Percentiles rank a stretch among this genome's conserved stretches.
phyloP scores from a whole-genome alignment of 2,329 filamentous ascomycete genomes.

The Tolypocladium nubicola region DNA sequence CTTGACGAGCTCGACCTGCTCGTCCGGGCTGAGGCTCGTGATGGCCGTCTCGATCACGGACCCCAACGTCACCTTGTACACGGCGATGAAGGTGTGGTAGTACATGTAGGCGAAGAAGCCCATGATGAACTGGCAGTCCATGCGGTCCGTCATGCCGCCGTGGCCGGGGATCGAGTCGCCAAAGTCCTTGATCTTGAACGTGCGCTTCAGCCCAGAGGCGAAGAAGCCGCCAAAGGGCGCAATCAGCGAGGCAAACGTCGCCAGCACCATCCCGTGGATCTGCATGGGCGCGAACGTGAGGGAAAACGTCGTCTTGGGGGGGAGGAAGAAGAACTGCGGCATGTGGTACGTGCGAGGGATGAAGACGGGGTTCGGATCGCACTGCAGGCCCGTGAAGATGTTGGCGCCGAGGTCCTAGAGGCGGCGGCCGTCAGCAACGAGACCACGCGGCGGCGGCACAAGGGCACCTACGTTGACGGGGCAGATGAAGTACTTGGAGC shows the following conservation, averaged over 20 bases:
- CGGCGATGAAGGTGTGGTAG: constrained; percentile 92
- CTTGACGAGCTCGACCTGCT: constrained; percentile 75
- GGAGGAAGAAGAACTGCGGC: constrained; percentile 60
- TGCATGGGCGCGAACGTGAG: constrained; percentile 81
- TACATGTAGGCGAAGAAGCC: constrained; percentile 98
- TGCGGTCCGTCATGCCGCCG: constrained; percentile 94
- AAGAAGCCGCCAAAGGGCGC: constrained; percentile 98
- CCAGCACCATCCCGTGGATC: constrained; percentile 81
- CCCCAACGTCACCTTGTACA: constrained; percentile 76
- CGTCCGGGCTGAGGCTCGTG: constrained; percentile 73
- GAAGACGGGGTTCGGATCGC: constrained; percentile 87
- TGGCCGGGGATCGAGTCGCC: constrained; percentile 96
- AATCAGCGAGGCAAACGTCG: constrained; percentile 90
- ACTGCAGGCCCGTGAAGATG: constrained; percentile 81
- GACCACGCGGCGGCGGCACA: not conserved
- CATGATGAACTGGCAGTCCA: constrained; percentile 99
- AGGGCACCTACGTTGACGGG: constrained; percentile 63
- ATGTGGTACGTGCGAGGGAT: constrained; percentile 64
- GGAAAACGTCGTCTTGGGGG: constrained; percentile 47
- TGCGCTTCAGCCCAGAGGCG: constrained; percentile 91
- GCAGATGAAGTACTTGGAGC: constrained; percentile 96
- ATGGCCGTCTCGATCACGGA: constrained; percentile 86
- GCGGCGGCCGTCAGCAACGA: not conserved
- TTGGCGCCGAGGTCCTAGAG: constrained; percentile 75
- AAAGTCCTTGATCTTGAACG: constrained; percentile 99